Base-by-base conservation (phyloP, 768 basidiomycete genomes). In the Suillus tomentosus region DNA sequence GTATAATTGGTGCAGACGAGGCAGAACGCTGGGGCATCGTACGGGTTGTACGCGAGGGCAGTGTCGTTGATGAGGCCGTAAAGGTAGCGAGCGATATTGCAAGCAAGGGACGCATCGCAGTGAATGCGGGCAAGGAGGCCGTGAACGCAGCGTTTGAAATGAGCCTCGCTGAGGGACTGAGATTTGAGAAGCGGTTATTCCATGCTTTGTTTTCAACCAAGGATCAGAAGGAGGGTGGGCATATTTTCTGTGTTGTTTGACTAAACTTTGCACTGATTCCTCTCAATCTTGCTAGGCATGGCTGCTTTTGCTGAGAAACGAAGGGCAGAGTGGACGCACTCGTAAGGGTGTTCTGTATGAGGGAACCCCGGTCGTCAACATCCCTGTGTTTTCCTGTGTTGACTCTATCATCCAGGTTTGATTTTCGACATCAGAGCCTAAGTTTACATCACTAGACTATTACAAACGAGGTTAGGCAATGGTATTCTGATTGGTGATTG, bases 91-190 rank as follows among this genome's bases (percentile, higher is more conserved):
- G 82, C 63, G 81, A 79, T 48, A 95, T 99, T 65, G 90, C 92
- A 19, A 83, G 84, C 74, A 96, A 95, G 79, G 88, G 95, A 34
- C 85, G 84, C 65, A 77, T 99, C 60, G 89, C 93, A 27, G 89
- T 93, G 17, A 87, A 91, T 74, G 94, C 95, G 37, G 88, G 81
- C 40, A 99, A 99, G 79, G 96, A 99, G 77, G 93, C 91, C 3
- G 93, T 99, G 68, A 96, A 97, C 75, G 91, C 88, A 86, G 96
- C 94, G 24, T 91, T 88, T 68, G 95, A 99, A 70, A 75, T 94
- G 68, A 82, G 85, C 7, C 82, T 99, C 53, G 78, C 84, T 5
- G 92, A 97, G 71, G 97, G 96, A 0, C 74, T 99, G 68, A 83
- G 87, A 64, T 89, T 94, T 68, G 97, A 99, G 78, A 83, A 95